Evolutionary conservation across 306 rosid species (phyloP).

Genomic region (Dryas alaskensis): DNA sequence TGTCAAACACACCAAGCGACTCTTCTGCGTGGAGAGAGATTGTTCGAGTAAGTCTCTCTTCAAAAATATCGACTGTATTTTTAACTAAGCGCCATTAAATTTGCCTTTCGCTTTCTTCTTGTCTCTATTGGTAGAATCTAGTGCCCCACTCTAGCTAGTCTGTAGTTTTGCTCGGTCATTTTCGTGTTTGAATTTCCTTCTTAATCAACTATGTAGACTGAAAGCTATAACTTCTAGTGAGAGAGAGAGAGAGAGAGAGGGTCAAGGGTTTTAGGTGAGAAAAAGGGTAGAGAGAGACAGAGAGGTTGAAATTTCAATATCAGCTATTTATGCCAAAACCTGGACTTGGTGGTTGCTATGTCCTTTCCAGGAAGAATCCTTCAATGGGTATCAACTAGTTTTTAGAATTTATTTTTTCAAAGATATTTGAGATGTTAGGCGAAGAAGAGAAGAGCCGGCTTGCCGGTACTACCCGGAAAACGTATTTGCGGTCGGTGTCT

Average conservation of each 20-base stretch:
- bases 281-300: constrained; percentile 8
- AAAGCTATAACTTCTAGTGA: constrained; percentile 17
- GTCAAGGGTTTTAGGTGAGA: constrained; percentile 83
- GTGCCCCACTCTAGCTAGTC: constrained; percentile 21
- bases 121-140: constrained; percentile 23
- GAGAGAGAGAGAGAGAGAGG: constrained; percentile 22
- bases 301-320: constrained; percentile 34
- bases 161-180: constrained; percentile 36
- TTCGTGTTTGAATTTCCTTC: constrained; percentile 47
- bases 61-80: constrained; percentile 25
- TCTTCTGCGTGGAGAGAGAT: constrained; percentile 12
- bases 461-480: constrained; percentile 39
- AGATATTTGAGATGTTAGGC: constrained; percentile 48
- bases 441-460: constrained; percentile 41
- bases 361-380: constrained; percentile 34
- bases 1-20: constrained; percentile 14
- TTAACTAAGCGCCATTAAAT: not conserved
- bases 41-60: constrained; percentile 39
- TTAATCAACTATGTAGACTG: constrained; percentile 24
- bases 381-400: constrained; percentile 41
- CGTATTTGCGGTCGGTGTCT: constrained; percentile 67
- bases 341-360: constrained; percentile 21
- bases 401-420: constrained; percentile 11
- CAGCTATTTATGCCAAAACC: constrained; percentile 29
- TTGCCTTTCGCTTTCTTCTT: constrained; percentile 3